These are phyloP conservation scores for Penicillium concentricum DNA, from an alignment of 2,329 filamentous ascomycete species.

Conservation along the genomic window DNA sequence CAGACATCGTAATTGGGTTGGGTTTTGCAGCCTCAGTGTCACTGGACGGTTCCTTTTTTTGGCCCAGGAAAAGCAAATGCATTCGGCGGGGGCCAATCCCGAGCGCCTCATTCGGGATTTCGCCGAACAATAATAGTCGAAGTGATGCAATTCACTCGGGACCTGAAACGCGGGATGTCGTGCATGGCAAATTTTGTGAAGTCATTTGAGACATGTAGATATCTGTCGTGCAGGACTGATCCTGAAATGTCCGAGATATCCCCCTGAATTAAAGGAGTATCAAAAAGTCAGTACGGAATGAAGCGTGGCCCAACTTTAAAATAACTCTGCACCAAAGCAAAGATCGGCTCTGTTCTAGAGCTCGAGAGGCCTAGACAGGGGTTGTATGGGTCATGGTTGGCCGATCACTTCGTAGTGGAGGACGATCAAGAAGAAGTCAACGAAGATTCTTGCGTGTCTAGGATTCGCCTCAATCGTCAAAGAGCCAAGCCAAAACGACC, in stretches of 20 bases:
- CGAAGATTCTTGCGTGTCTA: background rate
- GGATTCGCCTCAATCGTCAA: background rate
- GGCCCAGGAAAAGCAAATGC: background rate
- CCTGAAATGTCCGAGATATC: background rate
- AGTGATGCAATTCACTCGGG: background rate
- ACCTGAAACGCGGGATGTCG: background rate
- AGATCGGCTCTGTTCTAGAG: slow-evolving; percentile 6
- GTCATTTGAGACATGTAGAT: background rate
- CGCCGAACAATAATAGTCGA: background rate
- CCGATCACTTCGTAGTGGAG: slow-evolving; percentile 3
- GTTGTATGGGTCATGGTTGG: background rate
- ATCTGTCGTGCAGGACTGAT: background rate
- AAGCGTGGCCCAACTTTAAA: background rate
- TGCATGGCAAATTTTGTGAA: background rate
- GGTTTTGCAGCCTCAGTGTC: background rate
- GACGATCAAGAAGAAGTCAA: background rate
- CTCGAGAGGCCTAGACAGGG: background rate
- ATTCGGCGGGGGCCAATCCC: background rate
- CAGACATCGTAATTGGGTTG: background rate
- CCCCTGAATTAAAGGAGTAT: background rate
- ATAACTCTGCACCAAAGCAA: background rate
- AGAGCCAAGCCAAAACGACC: background rate
- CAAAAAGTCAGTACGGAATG: background rate
- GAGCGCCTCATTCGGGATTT: slow-evolving; percentile 4
- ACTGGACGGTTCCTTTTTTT: background rate